Base-by-base conservation (phyloP, 1,284 basidiomycete genomes). In the Trichosporon sp. region DNA sequence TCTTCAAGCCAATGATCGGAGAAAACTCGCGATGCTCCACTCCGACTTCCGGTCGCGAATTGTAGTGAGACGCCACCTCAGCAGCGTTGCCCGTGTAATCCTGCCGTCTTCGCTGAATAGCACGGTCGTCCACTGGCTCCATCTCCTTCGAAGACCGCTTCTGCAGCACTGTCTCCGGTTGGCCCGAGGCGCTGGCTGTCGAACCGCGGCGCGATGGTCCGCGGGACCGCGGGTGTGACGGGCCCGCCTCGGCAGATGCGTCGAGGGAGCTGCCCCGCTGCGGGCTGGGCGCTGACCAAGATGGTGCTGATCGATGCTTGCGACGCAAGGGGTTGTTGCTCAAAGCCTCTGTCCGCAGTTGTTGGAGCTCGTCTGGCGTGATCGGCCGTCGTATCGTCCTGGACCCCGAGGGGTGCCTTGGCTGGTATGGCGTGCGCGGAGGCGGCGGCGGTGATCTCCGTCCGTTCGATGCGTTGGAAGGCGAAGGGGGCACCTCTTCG, bases 1-100 rank as follows among this genome's bases (percentile, higher is more conserved):
- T 93, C 84, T 96, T 96, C 70, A 99, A 88, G 26, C 94, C 95
- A 71, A 98, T 94, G 79, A 99, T 99, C 40, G 95, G 94, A 5
- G 95, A 98, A n/a, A 91, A 90, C 74, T 89, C 88, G 46, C 97
- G 91, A 75, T 91, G 90, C 8, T 90, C 87, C 37, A 94, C 88
- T 68, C 94, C 95, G 11, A 96, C 91, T 73, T 99, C 95, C 3
- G 92, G 93, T 10, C 97, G 90, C 59, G 90, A 88, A 82, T 99
- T 99, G 85, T 99, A 93, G 70, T 80, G 78, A 16, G 76, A 74
- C 0, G 81, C 80, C 4, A 82, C 78, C 16, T 73, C 68, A 3
- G 71, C 75, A 3, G 77, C 77, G 37, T 81, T 80, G 8, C 79
- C 79, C 12, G 71, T 68, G 68, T 80, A 80, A 14, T 73, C 43